Evolutionary conservation across 2,329 filamentous ascomycete species (phyloP).

Genomic region (Aspergillus sp.): DNA sequence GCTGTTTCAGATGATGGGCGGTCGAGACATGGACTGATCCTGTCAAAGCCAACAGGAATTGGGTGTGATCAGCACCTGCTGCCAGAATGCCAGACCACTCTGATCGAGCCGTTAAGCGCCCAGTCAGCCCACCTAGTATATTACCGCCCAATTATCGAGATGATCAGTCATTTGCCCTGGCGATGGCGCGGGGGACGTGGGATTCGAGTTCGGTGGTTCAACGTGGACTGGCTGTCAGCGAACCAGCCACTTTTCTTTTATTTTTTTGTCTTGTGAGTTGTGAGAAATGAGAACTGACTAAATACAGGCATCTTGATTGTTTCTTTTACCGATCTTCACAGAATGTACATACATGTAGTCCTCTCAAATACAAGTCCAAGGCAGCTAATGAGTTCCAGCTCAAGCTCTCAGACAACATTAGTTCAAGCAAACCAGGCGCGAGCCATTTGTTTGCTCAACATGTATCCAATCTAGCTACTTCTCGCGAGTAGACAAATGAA

Average conservation of each 20-base stretch:
- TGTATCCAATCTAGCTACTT: slow-evolving; percentile 13
- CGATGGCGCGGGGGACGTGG: neutral
- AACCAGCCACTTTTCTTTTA: too few relatives aligned
- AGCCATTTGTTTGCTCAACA: slow-evolving; percentile 9
- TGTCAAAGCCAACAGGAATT: neutral
- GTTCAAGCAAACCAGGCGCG: slow-evolving; percentile 14
- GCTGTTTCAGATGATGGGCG: neutral
- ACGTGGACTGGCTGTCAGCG: too few relatives aligned
- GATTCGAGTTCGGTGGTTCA: neutral
- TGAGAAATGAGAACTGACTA: too few relatives aligned
- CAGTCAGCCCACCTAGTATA: neutral
- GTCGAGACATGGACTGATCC: too few relatives aligned
- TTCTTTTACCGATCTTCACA: neutral
- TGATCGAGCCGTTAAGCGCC: slow-evolving; percentile 13
- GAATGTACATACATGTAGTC: slow-evolving; percentile 4
- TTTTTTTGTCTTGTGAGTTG: too few relatives aligned
- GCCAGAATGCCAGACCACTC: slow-evolving; percentile 6
- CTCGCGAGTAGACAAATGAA: neutral
- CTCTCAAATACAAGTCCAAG: neutral
- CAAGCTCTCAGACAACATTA: slow-evolving; percentile 10
- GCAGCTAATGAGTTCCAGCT: slow-evolving; percentile 13
- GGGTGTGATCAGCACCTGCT: slow-evolving; percentile 6
- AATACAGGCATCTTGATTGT: neutral
- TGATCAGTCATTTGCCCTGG: neutral
- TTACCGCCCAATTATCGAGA: slow-evolving; percentile 5